A percentile compares a stretch with the other conserved stretches of the same genome.
These are phyloP conservation scores for Pulveroboletus sp. DNA, from an alignment of 768 basidiomycete species.

Conservation along the genomic window DNA sequence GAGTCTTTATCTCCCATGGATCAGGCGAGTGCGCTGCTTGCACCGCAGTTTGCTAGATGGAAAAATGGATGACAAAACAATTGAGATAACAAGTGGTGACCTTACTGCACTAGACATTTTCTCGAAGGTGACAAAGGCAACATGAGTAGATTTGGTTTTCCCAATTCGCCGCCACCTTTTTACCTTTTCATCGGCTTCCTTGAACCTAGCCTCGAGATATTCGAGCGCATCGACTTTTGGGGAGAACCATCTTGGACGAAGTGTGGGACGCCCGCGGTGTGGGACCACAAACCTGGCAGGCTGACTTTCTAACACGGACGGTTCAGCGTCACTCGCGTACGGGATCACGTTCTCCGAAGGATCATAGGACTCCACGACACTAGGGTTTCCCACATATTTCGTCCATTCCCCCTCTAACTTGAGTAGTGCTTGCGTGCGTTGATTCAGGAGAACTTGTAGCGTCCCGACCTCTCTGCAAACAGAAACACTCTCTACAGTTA, in stretches of 20 bases:
- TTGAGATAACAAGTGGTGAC: conserved; percentile 1
- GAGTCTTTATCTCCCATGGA: conserved; percentile 62
- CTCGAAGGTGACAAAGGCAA: conserved; percentile 95
- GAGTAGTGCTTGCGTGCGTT: conserved; percentile 74
- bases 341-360: conserved; percentile 54
- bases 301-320: conserved; percentile 49
- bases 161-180: conserved; percentile 65
- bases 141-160: conserved; percentile 75
- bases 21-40: conserved; percentile 76
- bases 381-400: conserved; percentile 91
- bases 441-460: conserved; percentile 68
- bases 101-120: conserved; percentile 88
- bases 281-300: conserved; percentile 62
- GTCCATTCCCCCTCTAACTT: conserved; percentile 84
- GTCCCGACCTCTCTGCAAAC: conserved; percentile 79
- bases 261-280: conserved; percentile 68
- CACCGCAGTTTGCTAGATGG: conserved; percentile 72
- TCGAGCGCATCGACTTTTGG: conserved; percentile 85
- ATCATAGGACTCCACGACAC: conserved; percentile 76
- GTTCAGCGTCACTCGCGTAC: conserved; percentile 45
- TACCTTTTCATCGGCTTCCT: conserved; percentile 78
- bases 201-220: conserved; percentile 75
- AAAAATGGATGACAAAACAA: background rate
- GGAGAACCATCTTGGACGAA: conserved; percentile 70
- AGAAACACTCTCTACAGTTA: conserved; percentile 89